Base-by-base conservation (phyloP, 768 basidiomycete genomes). In the Trametes elegans region DNA sequence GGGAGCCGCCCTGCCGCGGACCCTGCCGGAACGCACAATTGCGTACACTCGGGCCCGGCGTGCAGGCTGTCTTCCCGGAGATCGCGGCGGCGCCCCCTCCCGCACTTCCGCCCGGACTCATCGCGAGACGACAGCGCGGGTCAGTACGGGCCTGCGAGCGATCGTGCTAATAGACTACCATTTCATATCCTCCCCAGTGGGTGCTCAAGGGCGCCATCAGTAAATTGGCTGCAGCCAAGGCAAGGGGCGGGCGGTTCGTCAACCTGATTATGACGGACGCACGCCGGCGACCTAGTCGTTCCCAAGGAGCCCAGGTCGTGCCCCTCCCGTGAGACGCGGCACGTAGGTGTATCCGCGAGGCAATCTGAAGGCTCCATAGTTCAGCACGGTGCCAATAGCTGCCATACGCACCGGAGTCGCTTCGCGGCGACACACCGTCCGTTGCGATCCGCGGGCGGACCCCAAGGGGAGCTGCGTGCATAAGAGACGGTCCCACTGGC, bases 1-100 rank as follows among this genome's bases (percentile, higher is more conserved):
- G 51, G 51, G 51, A 53, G 42, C 51, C 34, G 34, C n/a, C 26
- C 26, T 24, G 18, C 24, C 24, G 26, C 26, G 51, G 51, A 34
- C 34, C 51, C 23, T 44, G 51, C 42, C 42, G 50, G 26, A 16
- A 26, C 29, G 23, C 23, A 18, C 41, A n/a, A 10, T 35, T 35
- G 36, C 7, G n/a, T 24, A 24, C 18, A 35, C 2, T 24, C 50
- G 41, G 50, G 16, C 41, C 50, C 50, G 42, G 16, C 19, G 23
- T 13, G 16, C 24, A 32, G 42, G 42, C 1, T n/a, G n/a, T n/a
- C n/a, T n/a, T n/a, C n/a, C n/a, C n/a, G n/a, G n/a, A n/a, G n/a
- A n/a, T n/a, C n/a, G n/a, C n/a, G n/a, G 10, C 40, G 19, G 16
- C 8, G 40, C 19, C 39, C 39, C 8, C 19, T 3, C 39, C 13